phyloP scores from a whole-genome alignment of 305 asterid genomes.

The Fraxinus sp. region DNA sequence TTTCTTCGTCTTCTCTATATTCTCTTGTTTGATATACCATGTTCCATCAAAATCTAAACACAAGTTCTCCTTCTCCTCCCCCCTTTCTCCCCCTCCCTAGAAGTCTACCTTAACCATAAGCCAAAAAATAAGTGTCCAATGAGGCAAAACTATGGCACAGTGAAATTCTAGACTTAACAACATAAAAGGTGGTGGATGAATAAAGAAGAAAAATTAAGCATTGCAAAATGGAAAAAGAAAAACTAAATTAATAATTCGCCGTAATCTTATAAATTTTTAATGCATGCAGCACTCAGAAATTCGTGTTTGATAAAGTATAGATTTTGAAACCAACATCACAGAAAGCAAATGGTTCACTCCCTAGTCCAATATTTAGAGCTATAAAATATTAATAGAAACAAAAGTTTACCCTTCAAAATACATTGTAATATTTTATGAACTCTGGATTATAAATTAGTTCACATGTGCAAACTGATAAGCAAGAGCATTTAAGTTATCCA shows the following conservation, averaged over 20 bases:
- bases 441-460: not conserved
- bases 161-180: not conserved
- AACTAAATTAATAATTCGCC: not conserved
- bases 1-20: not conserved
- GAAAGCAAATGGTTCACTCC: not conserved
- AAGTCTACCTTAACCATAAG: conserved; percentile 20
- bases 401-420: not conserved
- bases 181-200: conserved; percentile 8
- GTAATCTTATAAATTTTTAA: not conserved
- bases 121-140: conserved; percentile 3
- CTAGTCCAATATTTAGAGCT: not conserved
- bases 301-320: not conserved
- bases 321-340: not conserved
- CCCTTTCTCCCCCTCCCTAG: not conserved
- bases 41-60: conserved; percentile 1
- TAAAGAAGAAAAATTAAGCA: not conserved
- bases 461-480: not conserved
- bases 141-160: not conserved
- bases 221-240: not conserved
- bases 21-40: not conserved
- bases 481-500: not conserved
- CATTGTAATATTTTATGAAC: not conserved
- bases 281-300: not conserved
- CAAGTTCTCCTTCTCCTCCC: not conserved
- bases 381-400: not conserved